Evolutionary conservation across 2,329 filamentous ascomycete genomes (phyloP).

Genomic region (Aureobasidium uvarum): DNA sequence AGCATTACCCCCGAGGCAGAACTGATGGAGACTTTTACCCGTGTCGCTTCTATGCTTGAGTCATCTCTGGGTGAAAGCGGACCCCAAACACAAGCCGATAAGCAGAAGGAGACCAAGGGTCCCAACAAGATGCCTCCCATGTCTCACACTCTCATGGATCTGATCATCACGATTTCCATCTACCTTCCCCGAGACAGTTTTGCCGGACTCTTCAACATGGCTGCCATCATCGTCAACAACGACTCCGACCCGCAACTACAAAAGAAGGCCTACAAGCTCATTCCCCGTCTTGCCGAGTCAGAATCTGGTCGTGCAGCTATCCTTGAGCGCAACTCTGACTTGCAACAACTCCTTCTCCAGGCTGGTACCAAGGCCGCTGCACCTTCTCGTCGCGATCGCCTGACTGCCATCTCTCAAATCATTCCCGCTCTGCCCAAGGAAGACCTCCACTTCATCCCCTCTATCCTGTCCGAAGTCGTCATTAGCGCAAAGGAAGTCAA

Average conservation of each 20-base stretch:
- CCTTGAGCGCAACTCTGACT: slow-evolving; percentile 68
- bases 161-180: slow-evolving; percentile 92
- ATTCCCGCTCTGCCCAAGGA: slow-evolving; percentile 72
- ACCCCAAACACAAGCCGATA: slow-evolving; percentile 61
- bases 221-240: slow-evolving; percentile 75
- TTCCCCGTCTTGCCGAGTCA: slow-evolving; percentile 83
- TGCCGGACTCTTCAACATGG: slow-evolving; percentile 78
- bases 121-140: slow-evolving; percentile 81
- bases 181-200: slow-evolving; percentile 90
- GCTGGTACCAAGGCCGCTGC: slow-evolving; percentile 82
- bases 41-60: slow-evolving; percentile 81
- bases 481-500: slow-evolving; percentile 98
- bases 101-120: slow-evolving; percentile 47
- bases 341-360: slow-evolving; percentile 76
- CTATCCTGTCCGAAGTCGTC: slow-evolving; percentile 88
- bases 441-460: slow-evolving; percentile 89
- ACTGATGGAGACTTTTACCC: slow-evolving; percentile 81
- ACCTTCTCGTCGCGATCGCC: slow-evolving; percentile 80
- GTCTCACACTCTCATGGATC: slow-evolving; percentile 91
- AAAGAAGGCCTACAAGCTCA: slow-evolving; percentile 99
- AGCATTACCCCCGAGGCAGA: slow-evolving; percentile 67
- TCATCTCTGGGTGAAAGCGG: slow-evolving; percentile 61
- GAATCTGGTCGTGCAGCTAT: slow-evolving; percentile 74
- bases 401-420: slow-evolving; percentile 77
- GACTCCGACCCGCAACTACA: slow-evolving; percentile 86